Conservation (phyloP, 345 rosid genomes). For the Acer saccharum region DNA sequence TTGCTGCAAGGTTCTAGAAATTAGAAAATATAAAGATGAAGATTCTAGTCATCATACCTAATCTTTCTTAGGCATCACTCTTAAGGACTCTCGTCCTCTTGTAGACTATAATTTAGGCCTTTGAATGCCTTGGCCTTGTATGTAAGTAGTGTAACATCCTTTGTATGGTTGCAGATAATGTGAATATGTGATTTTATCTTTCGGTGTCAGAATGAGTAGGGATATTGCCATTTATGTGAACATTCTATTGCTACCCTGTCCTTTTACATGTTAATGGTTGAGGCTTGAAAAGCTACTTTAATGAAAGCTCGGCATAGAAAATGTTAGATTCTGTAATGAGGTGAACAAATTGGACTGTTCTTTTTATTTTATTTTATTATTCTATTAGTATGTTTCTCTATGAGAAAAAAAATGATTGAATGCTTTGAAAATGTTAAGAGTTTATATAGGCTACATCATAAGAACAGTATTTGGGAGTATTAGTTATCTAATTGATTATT, state of each 20-base stretch:
- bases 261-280: background rate
- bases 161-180: background rate
- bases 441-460: background rate
- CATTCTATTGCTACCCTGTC: background rate
- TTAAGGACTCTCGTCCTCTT: background rate
- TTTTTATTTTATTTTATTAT: background rate
- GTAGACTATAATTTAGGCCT: background rate
- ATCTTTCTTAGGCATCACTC: background rate
- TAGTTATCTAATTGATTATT: background rate
- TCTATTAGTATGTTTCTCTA: background rate
- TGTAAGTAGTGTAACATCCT: background rate
- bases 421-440: background rate
- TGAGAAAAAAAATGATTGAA: background rate
- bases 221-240: background rate
- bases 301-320: background rate
- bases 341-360: background rate
- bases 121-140: background rate
- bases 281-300: background rate
- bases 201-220: background rate
- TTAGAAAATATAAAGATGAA: background rate
- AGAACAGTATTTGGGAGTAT: background rate
- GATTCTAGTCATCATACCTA: background rate
- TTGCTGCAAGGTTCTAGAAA: background rate
- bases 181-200: conserved; percentile 2
- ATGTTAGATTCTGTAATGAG: background rate